Conservation (phyloP, 2,329 filamentous ascomycete species). For the Chaetomium sp. region DNA sequence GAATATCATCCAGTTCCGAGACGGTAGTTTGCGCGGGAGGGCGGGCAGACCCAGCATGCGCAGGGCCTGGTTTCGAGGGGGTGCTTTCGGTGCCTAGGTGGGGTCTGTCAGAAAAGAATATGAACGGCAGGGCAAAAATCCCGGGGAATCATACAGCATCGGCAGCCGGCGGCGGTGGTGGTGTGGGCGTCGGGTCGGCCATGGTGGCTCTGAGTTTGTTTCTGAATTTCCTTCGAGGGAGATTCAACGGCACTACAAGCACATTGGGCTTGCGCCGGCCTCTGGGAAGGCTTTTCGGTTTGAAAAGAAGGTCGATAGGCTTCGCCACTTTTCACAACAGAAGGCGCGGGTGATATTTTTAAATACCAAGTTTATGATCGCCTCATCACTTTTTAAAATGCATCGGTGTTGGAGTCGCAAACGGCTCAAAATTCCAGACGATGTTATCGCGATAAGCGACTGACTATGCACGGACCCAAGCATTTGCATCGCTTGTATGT, state of each 20-base stretch:
- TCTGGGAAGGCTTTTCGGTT: constrained; percentile 11
- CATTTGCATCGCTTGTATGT: neutral
- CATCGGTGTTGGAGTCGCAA: neutral
- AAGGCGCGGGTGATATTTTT: neutral
- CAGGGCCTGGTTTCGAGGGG: constrained; percentile 67
- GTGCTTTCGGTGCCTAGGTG: constrained; percentile 27
- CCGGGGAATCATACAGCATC: constrained; percentile 24
- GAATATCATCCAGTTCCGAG: constrained; percentile 98
- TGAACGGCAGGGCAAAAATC: neutral
- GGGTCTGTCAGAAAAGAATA: constrained; percentile 11
- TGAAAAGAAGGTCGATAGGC: constrained; percentile 18
- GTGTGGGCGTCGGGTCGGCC: constrained; percentile 31
- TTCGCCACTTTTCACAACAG: constrained; percentile 16
- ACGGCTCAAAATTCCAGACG: constrained; percentile 21
- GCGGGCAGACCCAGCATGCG: constrained; percentile 83
- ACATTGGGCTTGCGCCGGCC: constrained; percentile 28
- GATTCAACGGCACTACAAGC: constrained; percentile 27
- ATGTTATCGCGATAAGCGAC: constrained; percentile 25
- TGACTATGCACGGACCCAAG: constrained; percentile 15
- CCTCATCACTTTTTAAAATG: neutral
- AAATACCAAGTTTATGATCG: neutral
- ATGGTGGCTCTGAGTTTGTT: constrained; percentile 26
- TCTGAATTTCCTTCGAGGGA: constrained; percentile 18
- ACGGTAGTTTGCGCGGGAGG: constrained; percentile 81
- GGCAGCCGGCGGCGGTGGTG: constrained; percentile 24